phyloP scores from a whole-genome alignment of 164 flowering plant genomes.

The Paratinospora sagittata region DNA sequence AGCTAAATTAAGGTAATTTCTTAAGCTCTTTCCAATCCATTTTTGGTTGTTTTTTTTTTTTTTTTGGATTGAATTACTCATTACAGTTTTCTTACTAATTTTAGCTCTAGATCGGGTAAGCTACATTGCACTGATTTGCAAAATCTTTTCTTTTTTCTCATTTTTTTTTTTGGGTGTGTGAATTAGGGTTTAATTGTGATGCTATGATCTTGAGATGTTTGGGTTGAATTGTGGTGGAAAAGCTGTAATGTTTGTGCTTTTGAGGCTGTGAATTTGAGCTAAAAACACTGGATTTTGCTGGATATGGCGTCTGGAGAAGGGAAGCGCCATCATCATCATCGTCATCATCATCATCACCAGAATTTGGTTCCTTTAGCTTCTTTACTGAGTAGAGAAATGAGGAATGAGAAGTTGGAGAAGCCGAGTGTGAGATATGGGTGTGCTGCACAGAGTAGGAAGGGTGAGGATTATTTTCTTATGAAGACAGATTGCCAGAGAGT shows the following conservation, averaged over 20 bases:
- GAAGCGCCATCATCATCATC: no score
- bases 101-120: neutral
- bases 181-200: neutral
- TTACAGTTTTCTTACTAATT: neutral
- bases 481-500: slow-evolving; percentile 62
- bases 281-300: slow-evolving; percentile 2
- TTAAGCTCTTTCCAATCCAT: neutral
- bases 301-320: slow-evolving; percentile 50
- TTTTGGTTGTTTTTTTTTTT: neutral
- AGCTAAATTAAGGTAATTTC: neutral
- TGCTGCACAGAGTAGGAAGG: slow-evolving; percentile 63
- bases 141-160: neutral
- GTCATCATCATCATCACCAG: slow-evolving; percentile 18
- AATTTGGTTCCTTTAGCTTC: slow-evolving; percentile 66
- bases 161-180: no score
- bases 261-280: neutral
- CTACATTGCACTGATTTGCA: neutral
- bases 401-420: slow-evolving; percentile 66
- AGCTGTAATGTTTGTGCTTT: slow-evolving; percentile 1
- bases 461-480: slow-evolving; percentile 59
- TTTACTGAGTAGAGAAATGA: slow-evolving; percentile 57
- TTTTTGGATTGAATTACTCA: neutral
- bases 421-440: slow-evolving; percentile 52
- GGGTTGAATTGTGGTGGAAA: neutral
- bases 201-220: neutral